Percentiles rank a stretch among this genome's conserved stretches.
Conservation (phyloP, 2,329 filamentous ascomycete species). For the Amphichorda felina region DNA sequence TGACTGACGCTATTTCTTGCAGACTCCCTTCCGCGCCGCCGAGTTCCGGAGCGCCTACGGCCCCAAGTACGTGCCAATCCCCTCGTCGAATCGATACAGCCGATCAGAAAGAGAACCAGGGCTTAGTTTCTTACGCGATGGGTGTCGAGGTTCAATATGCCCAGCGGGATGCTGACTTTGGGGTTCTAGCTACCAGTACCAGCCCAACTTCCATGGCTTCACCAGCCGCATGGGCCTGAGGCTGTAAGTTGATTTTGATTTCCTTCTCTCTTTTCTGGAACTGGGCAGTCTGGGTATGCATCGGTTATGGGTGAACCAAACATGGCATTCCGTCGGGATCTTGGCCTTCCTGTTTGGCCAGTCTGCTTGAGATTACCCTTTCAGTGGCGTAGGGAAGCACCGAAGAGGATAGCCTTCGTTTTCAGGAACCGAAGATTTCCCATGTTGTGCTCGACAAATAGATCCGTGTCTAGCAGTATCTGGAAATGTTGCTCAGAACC, state of each 20-base stretch:
- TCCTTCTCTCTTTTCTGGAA: not conserved
- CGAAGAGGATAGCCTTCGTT: too few species aligned
- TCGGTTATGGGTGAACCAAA: too few species aligned
- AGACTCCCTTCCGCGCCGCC: constrained; percentile 35
- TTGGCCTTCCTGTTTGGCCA: too few species aligned
- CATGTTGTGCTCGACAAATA: too few species aligned
- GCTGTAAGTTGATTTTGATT: constrained; percentile 32
- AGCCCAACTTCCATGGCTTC: constrained; percentile 41
- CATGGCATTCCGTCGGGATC: too few species aligned
- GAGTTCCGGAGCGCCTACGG: constrained; percentile 52
- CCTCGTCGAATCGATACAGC: constrained; percentile 1
- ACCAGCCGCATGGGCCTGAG: constrained; percentile 32
- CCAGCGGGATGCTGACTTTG: constrained; percentile 13
- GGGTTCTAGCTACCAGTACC: constrained; percentile 41
- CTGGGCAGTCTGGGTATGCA: too few species aligned
- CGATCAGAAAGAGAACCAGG: not conserved
- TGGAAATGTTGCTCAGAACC: too few species aligned
- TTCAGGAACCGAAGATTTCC: too few species aligned
- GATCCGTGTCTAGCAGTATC: too few species aligned
- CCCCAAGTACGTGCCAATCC: constrained; percentile 42
- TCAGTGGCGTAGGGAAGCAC: too few species aligned
- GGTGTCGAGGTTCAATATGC: not conserved
- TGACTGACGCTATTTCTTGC: constrained; percentile 4
- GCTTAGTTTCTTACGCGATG: not conserved
- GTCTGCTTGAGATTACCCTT: too few species aligned